These are phyloP conservation scores for Coemansia sp. DNA, from an alignment of 192 early-diverging fungal genomes.

Conservation along the genomic window DNA sequence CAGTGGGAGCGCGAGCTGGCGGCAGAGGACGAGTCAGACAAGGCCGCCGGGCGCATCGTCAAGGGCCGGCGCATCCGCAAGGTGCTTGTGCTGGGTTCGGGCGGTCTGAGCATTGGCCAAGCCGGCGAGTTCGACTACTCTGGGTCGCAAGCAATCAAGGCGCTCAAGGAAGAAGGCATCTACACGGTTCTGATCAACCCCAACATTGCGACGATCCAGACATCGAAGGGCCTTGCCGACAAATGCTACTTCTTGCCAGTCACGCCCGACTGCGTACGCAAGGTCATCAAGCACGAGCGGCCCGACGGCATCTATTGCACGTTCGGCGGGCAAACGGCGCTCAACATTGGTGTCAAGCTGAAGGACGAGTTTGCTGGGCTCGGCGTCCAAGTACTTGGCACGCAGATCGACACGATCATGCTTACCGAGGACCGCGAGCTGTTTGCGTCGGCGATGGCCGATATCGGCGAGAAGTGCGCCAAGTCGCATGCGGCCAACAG, in stretches of 20 bases:
- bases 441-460: slow-evolving; percentile 81
- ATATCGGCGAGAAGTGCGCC: slow-evolving; percentile 92
- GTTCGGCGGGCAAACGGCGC: slow-evolving; percentile 98
- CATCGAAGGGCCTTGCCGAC: slow-evolving; percentile 94
- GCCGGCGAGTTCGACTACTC: slow-evolving; percentile 99
- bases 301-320: slow-evolving; percentile 99
- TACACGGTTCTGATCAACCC: slow-evolving; percentile 98
- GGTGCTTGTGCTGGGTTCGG: slow-evolving; percentile 94
- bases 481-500: slow-evolving; percentile 77
- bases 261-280: slow-evolving; percentile 89
- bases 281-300: slow-evolving; percentile 92
- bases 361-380: slow-evolving; percentile 79
- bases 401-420: slow-evolving; percentile 92
- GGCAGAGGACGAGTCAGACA: slow-evolving; percentile 32
- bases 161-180: slow-evolving; percentile 94
- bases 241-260: slow-evolving; percentile 98
- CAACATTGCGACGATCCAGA: slow-evolving; percentile 99
- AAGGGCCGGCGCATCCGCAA: slow-evolving; percentile 75
- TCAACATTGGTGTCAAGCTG: slow-evolving; percentile 93
- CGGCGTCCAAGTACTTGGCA: slow-evolving; percentile 92
- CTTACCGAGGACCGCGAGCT: slow-evolving; percentile 96
- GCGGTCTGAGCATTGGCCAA: slow-evolving; percentile 96
- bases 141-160: slow-evolving; percentile 96
- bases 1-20: slow-evolving; percentile 51
- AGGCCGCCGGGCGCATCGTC: slow-evolving; percentile 49